Conservation (phyloP, 78 protist genomes). For the Dictyostelium brefeldianum region DNA sequence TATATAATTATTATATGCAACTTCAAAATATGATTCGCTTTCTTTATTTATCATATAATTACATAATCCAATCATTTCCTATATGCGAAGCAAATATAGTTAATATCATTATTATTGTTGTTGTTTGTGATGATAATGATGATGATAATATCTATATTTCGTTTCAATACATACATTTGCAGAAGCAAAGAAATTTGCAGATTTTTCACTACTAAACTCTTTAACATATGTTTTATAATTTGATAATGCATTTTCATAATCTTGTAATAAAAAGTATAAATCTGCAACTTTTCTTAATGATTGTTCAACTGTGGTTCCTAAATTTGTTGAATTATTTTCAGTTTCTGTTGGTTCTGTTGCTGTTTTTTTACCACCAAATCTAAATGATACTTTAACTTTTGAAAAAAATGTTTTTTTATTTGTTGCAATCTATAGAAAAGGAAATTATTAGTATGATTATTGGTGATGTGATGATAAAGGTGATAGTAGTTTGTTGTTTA, state of each 20-base stretch:
- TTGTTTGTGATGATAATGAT: too few species aligned
- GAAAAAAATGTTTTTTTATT: slow-evolving; percentile 73
- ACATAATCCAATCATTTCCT: slow-evolving; percentile 82
- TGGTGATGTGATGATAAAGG: background rate
- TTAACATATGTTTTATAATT: slow-evolving; percentile 42
- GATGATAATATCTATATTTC: background rate
- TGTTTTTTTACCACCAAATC: slow-evolving; percentile 66
- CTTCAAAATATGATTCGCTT: slow-evolving; percentile 65
- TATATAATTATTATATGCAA: slow-evolving; percentile 38
- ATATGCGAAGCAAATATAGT: background rate
- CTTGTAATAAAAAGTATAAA: slow-evolving; percentile 54
- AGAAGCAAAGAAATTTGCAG: slow-evolving; percentile 64
- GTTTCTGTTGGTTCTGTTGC: slow-evolving; percentile 21
- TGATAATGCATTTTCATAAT: slow-evolving; percentile 69
- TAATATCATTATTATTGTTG: background rate
- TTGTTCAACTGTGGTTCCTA: slow-evolving; percentile 10
- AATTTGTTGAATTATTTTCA: background rate
- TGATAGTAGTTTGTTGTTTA: background rate
- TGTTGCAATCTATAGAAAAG: slow-evolving; percentile 44
- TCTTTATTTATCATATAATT: slow-evolving; percentile 72
- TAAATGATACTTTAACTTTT: slow-evolving; percentile 55
- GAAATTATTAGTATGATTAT: background rate
- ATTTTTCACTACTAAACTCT: slow-evolving; percentile 58
- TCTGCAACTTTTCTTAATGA: slow-evolving; percentile 54
- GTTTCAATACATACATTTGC: slow-evolving; percentile 33